Evolutionary conservation across 805 yeast species (phyloP).

Genomic region (Priceomyces castillae): DNA sequence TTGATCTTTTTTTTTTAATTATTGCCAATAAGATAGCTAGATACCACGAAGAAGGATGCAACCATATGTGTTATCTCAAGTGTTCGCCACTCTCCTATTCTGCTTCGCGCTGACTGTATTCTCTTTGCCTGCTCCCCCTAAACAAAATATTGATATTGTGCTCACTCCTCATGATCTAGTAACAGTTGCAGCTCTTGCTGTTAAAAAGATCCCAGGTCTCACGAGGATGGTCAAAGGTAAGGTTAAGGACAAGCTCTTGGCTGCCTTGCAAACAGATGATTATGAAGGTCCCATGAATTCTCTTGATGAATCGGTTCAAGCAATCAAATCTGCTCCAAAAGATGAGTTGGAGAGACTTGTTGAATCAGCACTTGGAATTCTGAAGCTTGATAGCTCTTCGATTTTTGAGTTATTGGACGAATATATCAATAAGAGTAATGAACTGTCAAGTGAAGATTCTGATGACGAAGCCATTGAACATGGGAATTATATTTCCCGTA

Average conservation of each 20-base stretch:
- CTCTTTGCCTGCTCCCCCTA: background rate
- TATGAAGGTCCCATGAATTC: background rate
- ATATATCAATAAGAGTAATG: background rate
- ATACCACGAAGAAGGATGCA: background rate
- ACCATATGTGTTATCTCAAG: background rate
- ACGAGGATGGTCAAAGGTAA: conserved; percentile 10
- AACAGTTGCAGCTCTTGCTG: conserved; percentile 14
- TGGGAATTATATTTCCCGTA: background rate
- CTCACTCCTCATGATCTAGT: conserved; percentile 16
- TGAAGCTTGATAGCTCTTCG: background rate
- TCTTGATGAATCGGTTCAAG: background rate
- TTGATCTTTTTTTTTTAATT: background rate
- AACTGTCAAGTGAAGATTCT: no score
- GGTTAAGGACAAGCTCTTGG: conserved; percentile 13
- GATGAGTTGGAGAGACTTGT: background rate
- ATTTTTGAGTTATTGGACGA: conserved; percentile 1
- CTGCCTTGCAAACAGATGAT: conserved; percentile 4
- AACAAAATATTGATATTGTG: conserved; percentile 13
- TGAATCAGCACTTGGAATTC: background rate
- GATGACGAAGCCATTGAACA: background rate
- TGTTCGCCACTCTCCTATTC: background rate
- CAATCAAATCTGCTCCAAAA: background rate
- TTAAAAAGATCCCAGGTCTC: conserved; percentile 12
- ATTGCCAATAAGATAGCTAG: background rate
- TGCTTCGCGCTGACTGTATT: background rate